Evolutionary conservation across 495 filamentous ascomycete genomes (phyloP), one percentile per base, ranked within the genome.

Genomic region (Aspergillus nanangensis): DNA sequence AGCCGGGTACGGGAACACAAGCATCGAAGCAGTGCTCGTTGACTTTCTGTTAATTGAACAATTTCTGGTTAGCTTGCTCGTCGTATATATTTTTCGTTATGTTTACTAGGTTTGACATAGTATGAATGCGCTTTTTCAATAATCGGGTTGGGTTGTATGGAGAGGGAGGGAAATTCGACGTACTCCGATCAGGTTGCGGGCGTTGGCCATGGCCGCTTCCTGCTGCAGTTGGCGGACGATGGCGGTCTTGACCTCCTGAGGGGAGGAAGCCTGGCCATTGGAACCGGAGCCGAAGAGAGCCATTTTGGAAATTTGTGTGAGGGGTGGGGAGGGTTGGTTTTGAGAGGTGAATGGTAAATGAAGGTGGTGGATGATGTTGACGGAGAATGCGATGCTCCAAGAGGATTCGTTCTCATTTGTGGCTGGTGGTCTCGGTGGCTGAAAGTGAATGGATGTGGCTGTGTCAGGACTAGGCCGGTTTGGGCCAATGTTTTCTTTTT

Each of bases 11-110:
- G 21, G 91, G 83, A 32, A 98, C 74, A 71, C 93, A 98, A 61
- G 84, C 84, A 27, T 92, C 81, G 80, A 95, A 97, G 79, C 93
- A 98, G 76, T 94, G 83, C 62, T 92, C 83, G 77, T 96, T 95
- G 66, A 97, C 77, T 85, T 90, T 95, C 93, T 97, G 53, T 35
- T n/a, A n/a, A n/a, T n/a, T n/a, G n/a, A n/a, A n/a, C n/a, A n/a
- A n/a, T n/a, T n/a, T n/a, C n/a, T n/a, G n/a, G n/a, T n/a, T n/a
- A n/a, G n/a, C n/a, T n/a, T n/a, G n/a, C n/a, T n/a, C n/a, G n/a
- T n/a, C n/a, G n/a, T n/a, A n/a, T n/a, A n/a, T n/a, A n/a, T n/a
- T n/a, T n/a, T n/a, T n/a, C n/a, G n/a, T n/a, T n/a, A n/a, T n/a
- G n/a, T n/a, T n/a, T n/a, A n/a, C n/a, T n/a, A n/a, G n/a, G n/a